Evolutionary conservation across 2,329 filamentous ascomycete species (phyloP).

Genomic region (Aspergillus fumigatus): DNA sequence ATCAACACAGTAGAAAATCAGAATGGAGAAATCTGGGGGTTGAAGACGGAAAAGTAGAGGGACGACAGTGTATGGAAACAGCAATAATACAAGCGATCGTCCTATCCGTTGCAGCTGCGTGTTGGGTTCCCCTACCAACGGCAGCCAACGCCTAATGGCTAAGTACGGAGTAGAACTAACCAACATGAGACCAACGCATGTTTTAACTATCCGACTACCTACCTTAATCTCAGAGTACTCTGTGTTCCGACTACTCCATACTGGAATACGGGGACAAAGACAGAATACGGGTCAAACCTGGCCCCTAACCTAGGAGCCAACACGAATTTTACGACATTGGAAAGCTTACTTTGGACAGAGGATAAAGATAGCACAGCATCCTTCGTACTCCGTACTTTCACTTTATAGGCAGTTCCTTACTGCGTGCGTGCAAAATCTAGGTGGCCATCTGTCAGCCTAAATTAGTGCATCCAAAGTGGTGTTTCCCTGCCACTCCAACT

Average conservation of each 20-base stretch:
- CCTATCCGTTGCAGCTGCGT: neutral
- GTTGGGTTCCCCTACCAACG: neutral
- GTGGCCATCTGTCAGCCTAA: neutral
- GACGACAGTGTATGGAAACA: constrained; percentile 11
- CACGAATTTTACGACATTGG: neutral
- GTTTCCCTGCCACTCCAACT: neutral
- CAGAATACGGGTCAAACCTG: neutral
- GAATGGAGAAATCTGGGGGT: neutral
- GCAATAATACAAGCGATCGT: constrained; percentile 2
- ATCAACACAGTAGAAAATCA: neutral
- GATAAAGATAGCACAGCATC: constrained; percentile 2
- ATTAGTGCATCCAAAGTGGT: neutral
- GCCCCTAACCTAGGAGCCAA: neutral
- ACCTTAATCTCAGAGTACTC: neutral
- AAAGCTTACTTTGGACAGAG: neutral
- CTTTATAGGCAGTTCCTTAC: neutral
- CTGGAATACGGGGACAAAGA: neutral
- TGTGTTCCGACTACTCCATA: neutral
- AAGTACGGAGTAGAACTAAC: neutral
- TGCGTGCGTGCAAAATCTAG: neutral
- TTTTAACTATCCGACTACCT: neutral
- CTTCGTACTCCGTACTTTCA: neutral
- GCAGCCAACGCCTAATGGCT: neutral
- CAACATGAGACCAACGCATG: neutral
- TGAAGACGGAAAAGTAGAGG: constrained; percentile 1